Base-by-base conservation (phyloP, 805 yeast genomes). In the Candida chilensis region DNA sequence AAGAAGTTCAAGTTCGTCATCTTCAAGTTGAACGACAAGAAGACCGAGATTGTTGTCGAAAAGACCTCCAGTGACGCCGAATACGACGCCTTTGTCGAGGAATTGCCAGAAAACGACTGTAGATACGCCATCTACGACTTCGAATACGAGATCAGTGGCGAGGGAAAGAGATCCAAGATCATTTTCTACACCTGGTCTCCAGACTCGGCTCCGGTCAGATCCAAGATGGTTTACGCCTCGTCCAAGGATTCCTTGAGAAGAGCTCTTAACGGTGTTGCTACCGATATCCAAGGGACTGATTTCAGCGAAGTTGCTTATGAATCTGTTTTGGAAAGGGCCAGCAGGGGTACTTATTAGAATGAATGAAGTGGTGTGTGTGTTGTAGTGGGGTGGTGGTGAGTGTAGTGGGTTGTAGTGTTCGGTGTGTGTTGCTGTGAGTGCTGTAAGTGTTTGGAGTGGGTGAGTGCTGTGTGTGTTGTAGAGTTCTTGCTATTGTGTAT, bases 181-280 rank as follows among this genome's bases (percentile, higher is more conserved):
- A 71, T 74, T 36, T 77, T 77, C 56, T 73, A 54, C 68, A 83
- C 92, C 44, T 92, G 98, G 98, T 78, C 96, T 39, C 98, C 98
- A 50, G 98, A 92, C 57, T 85, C 94, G 38, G 96, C 97, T 32
- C 86, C 92, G 38, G 78, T 92, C 50, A 82, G 94, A 70, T 60
- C 87, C 47, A 92, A 92, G 82, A 92, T 92, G 98, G 83, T 90
- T 39, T 90, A 88, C 68, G 97, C 98, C 28, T 77, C 96, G n/a
- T 88, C 97, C 37, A 87, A 87, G 66, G 97, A 88, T 50, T 95
- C 96, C 29, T 74, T 92, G 53, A 90, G 97, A 73, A 86, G 95
- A 66, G 90, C 98, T 34, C 71, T 92, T 54, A 90, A 84, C 58
- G 98, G 98, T 61, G 78, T 92, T 44, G 68, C 96, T 34, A 60